Evolutionary conservation across 108 stramenopile species (phyloP).

Genomic region (Cyclotella cryptica): DNA sequence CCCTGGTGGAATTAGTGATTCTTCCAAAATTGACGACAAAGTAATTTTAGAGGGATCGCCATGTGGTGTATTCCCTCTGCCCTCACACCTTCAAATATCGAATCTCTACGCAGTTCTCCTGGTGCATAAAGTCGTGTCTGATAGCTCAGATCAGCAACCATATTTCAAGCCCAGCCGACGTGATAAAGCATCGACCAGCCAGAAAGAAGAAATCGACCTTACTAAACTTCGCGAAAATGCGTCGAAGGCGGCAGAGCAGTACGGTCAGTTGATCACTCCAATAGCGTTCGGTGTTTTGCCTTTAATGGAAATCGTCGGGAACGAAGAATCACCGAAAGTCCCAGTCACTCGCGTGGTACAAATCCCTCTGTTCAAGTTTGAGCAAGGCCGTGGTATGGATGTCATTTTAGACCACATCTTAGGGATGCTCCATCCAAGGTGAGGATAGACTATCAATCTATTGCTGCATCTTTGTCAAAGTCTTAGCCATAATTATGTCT

Average conservation of each 20-base stretch:
- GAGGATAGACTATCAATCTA: slow-evolving; percentile 17
- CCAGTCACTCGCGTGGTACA: slow-evolving; percentile 85
- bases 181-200: slow-evolving; percentile 29
- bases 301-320: slow-evolving; percentile 80
- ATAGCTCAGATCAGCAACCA: slow-evolving; percentile 63
- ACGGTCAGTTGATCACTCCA: slow-evolving; percentile 76
- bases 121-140: slow-evolving; percentile 81
- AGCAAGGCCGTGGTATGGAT: slow-evolving; percentile 69
- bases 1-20: slow-evolving; percentile 11
- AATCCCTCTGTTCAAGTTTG: slow-evolving; percentile 84
- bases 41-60: slow-evolving; percentile 62
- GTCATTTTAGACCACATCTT: slow-evolving; percentile 88
- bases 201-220: slow-evolving; percentile 50
- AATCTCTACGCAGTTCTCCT: slow-evolving; percentile 85
- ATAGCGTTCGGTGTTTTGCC: slow-evolving; percentile 92
- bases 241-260: slow-evolving; percentile 59
- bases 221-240: slow-evolving; percentile 72
- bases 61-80: slow-evolving; percentile 88
- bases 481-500: background rate
- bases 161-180: slow-evolving; percentile 55
- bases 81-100: slow-evolving; percentile 72
- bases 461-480: background rate
- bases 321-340: slow-evolving; percentile 72
- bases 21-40: slow-evolving; percentile 14
- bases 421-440: slow-evolving; percentile 86